These are phyloP conservation scores for Curvularia verruculosa DNA, from an alignment of 2,329 filamentous ascomycete genomes.

Conservation along the genomic window DNA sequence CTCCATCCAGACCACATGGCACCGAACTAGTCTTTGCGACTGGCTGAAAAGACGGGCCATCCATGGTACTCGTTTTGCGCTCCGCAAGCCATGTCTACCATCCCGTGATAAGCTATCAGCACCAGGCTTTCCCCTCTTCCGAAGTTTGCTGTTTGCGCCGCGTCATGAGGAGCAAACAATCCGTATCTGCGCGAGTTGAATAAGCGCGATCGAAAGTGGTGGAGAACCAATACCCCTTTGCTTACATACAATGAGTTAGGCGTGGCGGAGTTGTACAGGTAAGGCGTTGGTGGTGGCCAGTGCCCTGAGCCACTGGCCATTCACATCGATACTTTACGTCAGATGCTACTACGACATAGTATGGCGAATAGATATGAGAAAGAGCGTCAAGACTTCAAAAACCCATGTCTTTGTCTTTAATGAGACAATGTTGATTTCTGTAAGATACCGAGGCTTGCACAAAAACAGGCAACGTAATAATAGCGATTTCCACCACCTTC, in stretches of 20 bases:
- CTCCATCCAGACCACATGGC: conserved; percentile 5
- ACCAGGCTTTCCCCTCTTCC: not conserved
- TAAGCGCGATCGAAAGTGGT: conserved; percentile 1
- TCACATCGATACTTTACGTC: conserved; percentile 3
- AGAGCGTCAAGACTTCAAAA: not conserved
- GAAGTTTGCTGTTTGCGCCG: conserved; percentile 3
- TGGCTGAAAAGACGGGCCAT: not conserved
- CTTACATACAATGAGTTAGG: conserved; percentile 3
- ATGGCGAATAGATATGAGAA: not conserved
- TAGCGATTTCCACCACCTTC: not conserved
- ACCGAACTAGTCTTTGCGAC: conserved; percentile 1
- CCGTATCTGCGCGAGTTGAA: not conserved
- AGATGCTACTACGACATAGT: conserved; percentile 3
- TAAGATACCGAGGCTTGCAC: not conserved
- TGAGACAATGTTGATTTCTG: not conserved
- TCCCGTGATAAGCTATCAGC: not conserved
- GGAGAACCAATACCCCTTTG: conserved; percentile 1
- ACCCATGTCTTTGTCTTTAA: not conserved
- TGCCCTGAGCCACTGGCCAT: not conserved
- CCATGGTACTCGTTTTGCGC: conserved; percentile 2
- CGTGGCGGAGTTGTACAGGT: conserved; percentile 8
- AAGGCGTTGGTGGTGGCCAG: conserved; percentile 7
- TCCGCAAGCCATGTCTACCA: conserved; percentile 4
- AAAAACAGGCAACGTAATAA: not conserved
- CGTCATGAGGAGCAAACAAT: not conserved